Conservation (phyloP, 768 basidiomycete genomes). For the Paxillus ammoniavirescens region DNA sequence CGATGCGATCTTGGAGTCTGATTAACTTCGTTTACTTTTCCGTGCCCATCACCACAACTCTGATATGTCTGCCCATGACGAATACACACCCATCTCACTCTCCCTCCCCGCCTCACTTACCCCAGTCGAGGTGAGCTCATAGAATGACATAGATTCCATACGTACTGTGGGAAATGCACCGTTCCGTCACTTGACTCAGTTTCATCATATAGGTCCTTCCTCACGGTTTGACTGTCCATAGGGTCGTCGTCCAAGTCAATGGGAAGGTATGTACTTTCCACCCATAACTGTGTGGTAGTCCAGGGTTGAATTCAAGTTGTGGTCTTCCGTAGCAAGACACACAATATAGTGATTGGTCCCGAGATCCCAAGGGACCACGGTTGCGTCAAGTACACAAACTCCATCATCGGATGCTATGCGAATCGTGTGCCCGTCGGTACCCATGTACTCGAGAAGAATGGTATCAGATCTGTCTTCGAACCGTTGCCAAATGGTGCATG, state of each 20-base stretch:
- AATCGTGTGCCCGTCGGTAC: conserved; percentile 68
- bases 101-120: conserved; percentile 49
- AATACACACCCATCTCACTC: conserved; percentile 53
- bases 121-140: conserved; percentile 59
- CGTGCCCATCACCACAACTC: too few species aligned
- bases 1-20: too few species aligned
- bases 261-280: conserved; percentile 46
- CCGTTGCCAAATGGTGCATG: conserved; percentile 38
- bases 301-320: background rate
- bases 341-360: conserved; percentile 76
- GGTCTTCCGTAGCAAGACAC: conserved; percentile 44
- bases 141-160: background rate
- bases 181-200: background rate
- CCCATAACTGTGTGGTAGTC: background rate
- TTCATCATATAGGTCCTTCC: conserved; percentile 51
- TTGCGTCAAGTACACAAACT: conserved; percentile 67
- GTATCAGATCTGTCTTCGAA: conserved; percentile 45
- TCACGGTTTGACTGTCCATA: conserved; percentile 66
- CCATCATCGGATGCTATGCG: conserved; percentile 69
- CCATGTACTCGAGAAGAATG: conserved; percentile 52
- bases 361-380: conserved; percentile 59
- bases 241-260: conserved; percentile 61
- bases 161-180: conserved; percentile 7
- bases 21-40: too few species aligned
- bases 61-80: conserved; percentile 30